Base-by-base conservation (phyloP, 805 yeast species). In the Starmerella floris region DNA sequence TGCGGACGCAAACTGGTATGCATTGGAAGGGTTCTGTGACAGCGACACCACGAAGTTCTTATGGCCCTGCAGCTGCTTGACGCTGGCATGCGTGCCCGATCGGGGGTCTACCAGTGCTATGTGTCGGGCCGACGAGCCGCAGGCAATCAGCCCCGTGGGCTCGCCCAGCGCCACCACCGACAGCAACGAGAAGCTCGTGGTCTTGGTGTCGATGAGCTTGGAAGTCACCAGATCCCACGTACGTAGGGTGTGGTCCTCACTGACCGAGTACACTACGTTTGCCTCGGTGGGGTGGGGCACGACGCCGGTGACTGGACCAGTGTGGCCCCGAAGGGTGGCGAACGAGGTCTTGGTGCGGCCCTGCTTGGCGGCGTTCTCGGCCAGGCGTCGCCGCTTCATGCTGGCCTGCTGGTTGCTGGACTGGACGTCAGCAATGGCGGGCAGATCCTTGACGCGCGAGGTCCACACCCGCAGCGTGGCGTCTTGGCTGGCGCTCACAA, bases 81-180 rank as follows among this genome's bases (percentile, higher is more conserved):
- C 77, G 31, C 79, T 71, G 6, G 76, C 70, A 5, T 73, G 67
- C 2, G 79, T 69, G 1, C 74, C 62, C 2, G 70, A 70, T 59
- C 98, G 74, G 35, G 97, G 96, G 60, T 91, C 98, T 57, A 84
- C 94, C 48, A 91, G 68, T 42, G 85, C 79, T 50, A 91, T 87
- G 62, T 91, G 97, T 62, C 98, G 79, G n/a, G 96, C 96, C 11
- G 95, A 79, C 1, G 96, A 84, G n/a, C 98, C 98, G 44, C 88
- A 75, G 8, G 87, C 94, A 25, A 91, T 63, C 42, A 91, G 66
- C 13, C 56, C 57, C 48, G 82, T 74, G 41, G 78, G 65, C 39
- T 73, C 68, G 5, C 82, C 74, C 48, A 91, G 66, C 51, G 77
- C 77, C 25, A 77, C 67, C 23, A 87, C 62, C 0, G 95, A 82